Base-by-base conservation (phyloP, 208 protist genomes). In the Crithidia bombi region DNA sequence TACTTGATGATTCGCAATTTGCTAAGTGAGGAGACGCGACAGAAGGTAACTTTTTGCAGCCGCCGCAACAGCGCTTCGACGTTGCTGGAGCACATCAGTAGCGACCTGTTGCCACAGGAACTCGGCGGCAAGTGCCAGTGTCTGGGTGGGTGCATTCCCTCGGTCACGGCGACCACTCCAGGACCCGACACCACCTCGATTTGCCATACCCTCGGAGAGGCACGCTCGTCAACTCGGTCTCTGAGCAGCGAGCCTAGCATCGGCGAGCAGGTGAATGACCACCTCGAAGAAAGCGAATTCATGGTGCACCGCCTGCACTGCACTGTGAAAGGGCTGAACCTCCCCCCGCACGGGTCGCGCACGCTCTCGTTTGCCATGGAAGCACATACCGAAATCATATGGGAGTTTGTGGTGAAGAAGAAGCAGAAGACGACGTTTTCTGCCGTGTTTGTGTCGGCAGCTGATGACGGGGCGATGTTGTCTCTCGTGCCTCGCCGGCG, bases 331-430 rank as follows among this genome's bases (percentile, higher is more conserved):
- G 61, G 74, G 35, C 23, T 90, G 7, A 32, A 61, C 14, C 17
- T 93, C 0, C 33, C 19, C 25, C 52, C 82, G 32, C 69, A 74
- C 25, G 69, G 58, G 12, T 69, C 75, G 32, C 41, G 63, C 21
- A 82, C 57, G 15, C 49, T 87, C 17, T 67, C 70, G 17, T 79
- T 86, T 39, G 59, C 73, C 3, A 70, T 93, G 55, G 33, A 61
- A 14, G 43, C 47, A 2, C 14, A 46, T 33, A 78, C 84, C 12
- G 88, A 91, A 39, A 59, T 91, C 26, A 74, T 86, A 35, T 93
- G 88, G 85, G 85, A 90, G 59, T 93, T 89, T 55, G 49, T 39
- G 14, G 80, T 85, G 28, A 64, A 72, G 58, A 44, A 75, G 21
- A 32, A 79, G 49, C 56, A 56, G n/a, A 50, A 64, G 30, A 69